phyloP scores from a whole-genome alignment of 2,329 filamentous ascomycete species.

The Beauveria rudraprayagi region DNA sequence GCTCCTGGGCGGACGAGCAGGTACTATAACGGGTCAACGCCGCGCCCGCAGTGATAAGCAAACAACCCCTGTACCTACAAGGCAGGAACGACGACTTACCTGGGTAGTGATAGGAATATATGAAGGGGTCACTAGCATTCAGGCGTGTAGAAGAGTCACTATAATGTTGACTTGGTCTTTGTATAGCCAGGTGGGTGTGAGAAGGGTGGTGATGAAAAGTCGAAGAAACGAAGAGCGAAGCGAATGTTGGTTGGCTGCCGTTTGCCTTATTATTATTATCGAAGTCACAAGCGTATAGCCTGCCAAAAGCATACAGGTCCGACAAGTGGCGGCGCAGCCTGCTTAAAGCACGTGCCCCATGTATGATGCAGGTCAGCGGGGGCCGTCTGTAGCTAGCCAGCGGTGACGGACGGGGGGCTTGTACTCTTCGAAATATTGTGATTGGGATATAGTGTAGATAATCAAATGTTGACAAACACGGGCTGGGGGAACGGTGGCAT shows the following conservation, averaged over 20 bases:
- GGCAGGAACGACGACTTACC: not conserved
- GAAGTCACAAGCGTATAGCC: not conserved
- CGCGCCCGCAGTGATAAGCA: constrained; percentile 1
- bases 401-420: not conserved
- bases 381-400: not conserved
- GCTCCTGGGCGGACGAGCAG: not conserved
- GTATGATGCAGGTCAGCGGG: not conserved
- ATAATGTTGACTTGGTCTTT: not conserved
- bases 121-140: not conserved
- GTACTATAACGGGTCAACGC: not conserved
- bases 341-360: not conserved
- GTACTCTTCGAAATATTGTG: not conserved
- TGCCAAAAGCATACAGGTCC: not conserved
- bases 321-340: not conserved
- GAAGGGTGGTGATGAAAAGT: not conserved
- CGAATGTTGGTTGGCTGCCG: not conserved
- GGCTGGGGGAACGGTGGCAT: not conserved
- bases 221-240: not conserved
- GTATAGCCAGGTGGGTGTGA: not conserved
- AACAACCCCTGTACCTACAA: not conserved
- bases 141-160: not conserved
- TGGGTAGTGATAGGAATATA: not conserved
- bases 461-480: not conserved
- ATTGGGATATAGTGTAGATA: not conserved
- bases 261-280: not conserved